A percentile compares a stretch with the other conserved stretches of the same genome.
Conservation (phyloP, 2,329 filamentous ascomycete genomes). For the Coniochaeta ligniaria region DNA sequence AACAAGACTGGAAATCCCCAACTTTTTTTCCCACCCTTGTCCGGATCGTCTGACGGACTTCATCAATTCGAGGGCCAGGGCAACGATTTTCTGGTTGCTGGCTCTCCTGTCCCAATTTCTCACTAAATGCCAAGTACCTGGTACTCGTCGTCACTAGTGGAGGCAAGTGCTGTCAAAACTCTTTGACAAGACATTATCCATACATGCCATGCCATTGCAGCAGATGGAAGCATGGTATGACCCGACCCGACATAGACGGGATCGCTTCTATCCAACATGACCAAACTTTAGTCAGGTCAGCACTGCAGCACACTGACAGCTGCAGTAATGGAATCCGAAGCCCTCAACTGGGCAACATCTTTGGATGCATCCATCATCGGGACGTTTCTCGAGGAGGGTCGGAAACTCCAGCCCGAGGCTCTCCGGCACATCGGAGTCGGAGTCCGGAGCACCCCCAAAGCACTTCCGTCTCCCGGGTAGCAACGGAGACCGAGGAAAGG, state of each 20-base stretch:
- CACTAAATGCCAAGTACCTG: slow-evolving; percentile 3
- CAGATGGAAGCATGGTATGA: background rate
- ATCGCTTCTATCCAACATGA: slow-evolving; percentile 7
- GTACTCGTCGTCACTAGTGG: slow-evolving; percentile 7
- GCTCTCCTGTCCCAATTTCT: background rate
- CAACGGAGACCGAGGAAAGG: background rate
- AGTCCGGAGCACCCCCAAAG: slow-evolving; percentile 11
- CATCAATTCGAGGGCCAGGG: background rate
- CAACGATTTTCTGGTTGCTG: slow-evolving; percentile 8
- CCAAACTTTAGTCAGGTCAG: background rate
- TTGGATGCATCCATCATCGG: background rate
- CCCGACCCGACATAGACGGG: background rate
- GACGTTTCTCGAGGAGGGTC: background rate
- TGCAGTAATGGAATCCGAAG: background rate
- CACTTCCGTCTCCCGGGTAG: slow-evolving; percentile 5
- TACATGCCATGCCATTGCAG: background rate
- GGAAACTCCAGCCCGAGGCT: background rate
- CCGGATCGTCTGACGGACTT: slow-evolving; percentile 15
- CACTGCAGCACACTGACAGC: background rate
- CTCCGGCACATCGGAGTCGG: background rate
- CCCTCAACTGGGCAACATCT: background rate
- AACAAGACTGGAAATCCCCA: slow-evolving; percentile 16
- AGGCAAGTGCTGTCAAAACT: background rate
- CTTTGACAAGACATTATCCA: too few species aligned
- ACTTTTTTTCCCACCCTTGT: slow-evolving; percentile 19